A percentile compares a stretch with the other conserved stretches of the same genome.
Evolutionary conservation across 2,329 filamentous ascomycete species (phyloP).

Genomic region (Phoma sp.): DNA sequence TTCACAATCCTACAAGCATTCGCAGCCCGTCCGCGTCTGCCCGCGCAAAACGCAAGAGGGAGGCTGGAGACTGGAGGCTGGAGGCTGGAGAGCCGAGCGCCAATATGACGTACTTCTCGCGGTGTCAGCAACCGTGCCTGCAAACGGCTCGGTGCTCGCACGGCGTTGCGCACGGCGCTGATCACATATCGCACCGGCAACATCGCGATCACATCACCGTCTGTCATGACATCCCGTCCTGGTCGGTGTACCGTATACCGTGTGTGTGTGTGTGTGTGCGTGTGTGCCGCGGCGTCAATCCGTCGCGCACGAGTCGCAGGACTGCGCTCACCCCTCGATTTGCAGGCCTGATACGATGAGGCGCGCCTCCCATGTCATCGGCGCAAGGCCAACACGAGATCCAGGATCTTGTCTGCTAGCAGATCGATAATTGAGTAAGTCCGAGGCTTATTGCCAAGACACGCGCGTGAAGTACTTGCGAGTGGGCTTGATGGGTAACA

Average conservation of each 20-base stretch:
- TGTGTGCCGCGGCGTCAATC: slow-evolving; percentile 2
- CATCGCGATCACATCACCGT: slow-evolving; percentile 1
- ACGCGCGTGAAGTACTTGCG: background rate
- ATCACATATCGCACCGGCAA: background rate
- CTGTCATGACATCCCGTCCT: background rate
- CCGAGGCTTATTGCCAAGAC: slow-evolving; percentile 15
- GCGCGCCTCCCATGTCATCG: slow-evolving; percentile 16
- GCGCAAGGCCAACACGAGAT: slow-evolving; percentile 10
- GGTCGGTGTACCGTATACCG: background rate
- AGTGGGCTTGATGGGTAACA: background rate
- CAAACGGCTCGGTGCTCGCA: slow-evolving; percentile 10
- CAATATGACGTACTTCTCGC: slow-evolving; percentile 13
- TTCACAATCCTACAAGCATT: background rate
- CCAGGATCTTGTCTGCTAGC: no score
- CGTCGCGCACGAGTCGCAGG: background rate
- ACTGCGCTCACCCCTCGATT: background rate
- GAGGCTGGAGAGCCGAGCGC: background rate
- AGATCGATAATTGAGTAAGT: slow-evolving; percentile 3
- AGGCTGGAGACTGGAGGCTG: background rate
- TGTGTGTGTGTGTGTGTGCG: background rate
- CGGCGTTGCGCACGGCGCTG: background rate
- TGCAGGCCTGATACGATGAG: slow-evolving; percentile 1
- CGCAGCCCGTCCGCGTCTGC: background rate
- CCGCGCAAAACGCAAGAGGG: slow-evolving; percentile 4
- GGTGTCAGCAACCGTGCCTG: background rate